These are phyloP conservation scores for Lachancea quebecensis DNA, from an alignment of 805 yeast species.

Conservation along the genomic window DNA sequence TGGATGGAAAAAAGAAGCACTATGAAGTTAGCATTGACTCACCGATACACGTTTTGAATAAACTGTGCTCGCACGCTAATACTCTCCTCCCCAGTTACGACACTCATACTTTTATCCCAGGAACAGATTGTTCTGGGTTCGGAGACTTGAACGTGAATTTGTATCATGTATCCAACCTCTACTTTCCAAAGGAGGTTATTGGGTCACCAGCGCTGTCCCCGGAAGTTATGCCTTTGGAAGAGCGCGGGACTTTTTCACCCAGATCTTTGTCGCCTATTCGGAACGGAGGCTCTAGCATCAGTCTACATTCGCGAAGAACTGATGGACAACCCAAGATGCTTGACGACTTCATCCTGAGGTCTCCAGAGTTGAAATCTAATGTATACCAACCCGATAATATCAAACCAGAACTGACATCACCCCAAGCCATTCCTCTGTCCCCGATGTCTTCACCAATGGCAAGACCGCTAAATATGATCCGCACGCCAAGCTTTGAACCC, in stretches of 20 bases:
- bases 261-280: slow-evolving; percentile 11
- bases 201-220: slow-evolving; percentile 50
- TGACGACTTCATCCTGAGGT: slow-evolving; percentile 9
- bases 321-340: slow-evolving; percentile 1
- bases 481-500: slow-evolving; percentile 53
- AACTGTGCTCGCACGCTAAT: slow-evolving; percentile 72
- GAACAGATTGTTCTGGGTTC: slow-evolving; percentile 12
- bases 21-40: slow-evolving; percentile 93
- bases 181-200: slow-evolving; percentile 35
- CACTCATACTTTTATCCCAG: slow-evolving; percentile 16
- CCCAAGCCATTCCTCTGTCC: slow-evolving; percentile 59
- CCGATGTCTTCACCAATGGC: slow-evolving; percentile 40
- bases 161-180: slow-evolving; percentile 34
- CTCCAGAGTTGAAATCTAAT: slow-evolving; percentile 37
- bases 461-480: slow-evolving; percentile 47
- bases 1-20: slow-evolving; percentile 71
- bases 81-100: slow-evolving; percentile 72
- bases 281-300: slow-evolving; percentile 3
- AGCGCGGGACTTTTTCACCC: slow-evolving; percentile 13
- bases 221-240: slow-evolving; percentile 43
- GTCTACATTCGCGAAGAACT: slow-evolving; percentile 1
- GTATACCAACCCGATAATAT: slow-evolving; percentile 49
- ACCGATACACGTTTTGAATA: slow-evolving; percentile 77
- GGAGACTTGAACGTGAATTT: slow-evolving; percentile 17
- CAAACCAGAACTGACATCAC: slow-evolving; percentile 45